Base-by-base conservation (phyloP, 2,329 filamentous ascomycete genomes). In the Calonectria montana region DNA sequence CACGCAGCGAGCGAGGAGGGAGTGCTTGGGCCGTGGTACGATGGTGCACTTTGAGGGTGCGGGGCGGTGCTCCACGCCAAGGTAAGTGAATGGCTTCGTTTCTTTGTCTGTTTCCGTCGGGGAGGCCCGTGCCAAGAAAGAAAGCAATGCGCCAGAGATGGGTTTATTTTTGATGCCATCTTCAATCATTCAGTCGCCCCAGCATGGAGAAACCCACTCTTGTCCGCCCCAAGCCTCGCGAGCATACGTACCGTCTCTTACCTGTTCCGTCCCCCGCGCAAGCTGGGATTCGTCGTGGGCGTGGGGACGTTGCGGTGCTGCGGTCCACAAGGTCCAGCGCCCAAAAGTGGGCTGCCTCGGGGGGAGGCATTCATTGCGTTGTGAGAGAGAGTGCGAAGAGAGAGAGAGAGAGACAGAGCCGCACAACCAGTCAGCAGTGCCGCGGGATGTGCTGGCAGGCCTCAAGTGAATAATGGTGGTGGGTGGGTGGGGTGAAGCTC, bases 41-140 rank as follows among this genome's bases (percentile, higher is more conserved):
- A 77, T 77, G 75, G 67, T 67, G 53, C 39, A 69, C n/a, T 76
- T 71, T 43, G 75, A 76, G 65, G 74, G 71, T 71, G 67, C 70
- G 74, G 74, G 75, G 61, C 73, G 66, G 68, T 67, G 69, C 53
- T 72, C 73, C 29, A 70, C 75, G 69, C 67, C 70, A 67, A 69
- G 76, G 70, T 77, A 59, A 61, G 75, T 71, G 72, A 67, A 53
- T 29, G 48, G 65, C 66, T 72, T 69, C 29, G 43, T 29, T 57
- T 55, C 47, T 57, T 57, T 72, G 65, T 74, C 75, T 75, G 59
- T 61, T 75, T 76, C 69, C 53, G 53, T 39, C 53, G 15, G 23
- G 53, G n/a, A n/a, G 31, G 53, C 53, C 53, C 53, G 69, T 71
- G 69, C 73, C 31, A 59, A 59, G 13, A 59, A 39, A 39, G 31